These are phyloP conservation scores for Glarea lozoyensis DNA, from an alignment of 495 filamentous ascomycete species.

Conservation along the genomic window DNA sequence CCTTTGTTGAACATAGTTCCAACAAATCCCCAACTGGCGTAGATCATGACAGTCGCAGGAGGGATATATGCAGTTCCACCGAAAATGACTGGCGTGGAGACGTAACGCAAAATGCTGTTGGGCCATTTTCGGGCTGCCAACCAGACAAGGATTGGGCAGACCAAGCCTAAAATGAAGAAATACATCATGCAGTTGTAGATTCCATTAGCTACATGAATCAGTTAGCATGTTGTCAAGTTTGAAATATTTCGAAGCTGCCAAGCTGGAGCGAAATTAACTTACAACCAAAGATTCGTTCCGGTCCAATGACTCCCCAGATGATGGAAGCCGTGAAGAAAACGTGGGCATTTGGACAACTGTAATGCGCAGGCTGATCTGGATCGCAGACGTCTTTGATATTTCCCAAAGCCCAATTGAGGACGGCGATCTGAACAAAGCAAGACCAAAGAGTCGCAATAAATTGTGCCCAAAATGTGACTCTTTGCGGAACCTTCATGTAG, in stretches of 20 bases:
- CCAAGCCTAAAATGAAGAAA: constrained; percentile 54
- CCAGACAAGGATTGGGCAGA: constrained; percentile 46
- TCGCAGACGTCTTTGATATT: constrained; percentile 53
- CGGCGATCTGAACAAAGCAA: constrained; percentile 54
- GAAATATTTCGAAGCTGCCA: too few species aligned
- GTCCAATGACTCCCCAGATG: constrained; percentile 63
- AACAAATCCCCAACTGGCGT: constrained; percentile 44
- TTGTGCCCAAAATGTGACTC: constrained; percentile 55
- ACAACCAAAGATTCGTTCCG: constrained; percentile 54
- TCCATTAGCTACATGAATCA: constrained; percentile 43
- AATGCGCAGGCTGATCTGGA: constrained; percentile 48
- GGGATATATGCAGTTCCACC: constrained; percentile 56
- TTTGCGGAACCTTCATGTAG: constrained; percentile 51
- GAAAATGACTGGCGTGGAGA: constrained; percentile 57
- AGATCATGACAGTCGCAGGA: constrained; percentile 57
- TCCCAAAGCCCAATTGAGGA: constrained; percentile 56
- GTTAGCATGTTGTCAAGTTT: too few species aligned
- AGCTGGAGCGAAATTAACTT: neutral
- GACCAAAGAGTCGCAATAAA: constrained; percentile 56
- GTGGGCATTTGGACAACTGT: constrained; percentile 56
- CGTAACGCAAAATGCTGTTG: constrained; percentile 27
- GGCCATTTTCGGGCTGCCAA: constrained; percentile 42
- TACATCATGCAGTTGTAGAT: constrained; percentile 54
- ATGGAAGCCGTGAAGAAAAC: constrained; percentile 62
- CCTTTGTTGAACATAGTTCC: constrained; percentile 47